Evolutionary conservation across 2,329 filamentous ascomycete genomes (phyloP).

Genomic region (Verticillium longisporum): DNA sequence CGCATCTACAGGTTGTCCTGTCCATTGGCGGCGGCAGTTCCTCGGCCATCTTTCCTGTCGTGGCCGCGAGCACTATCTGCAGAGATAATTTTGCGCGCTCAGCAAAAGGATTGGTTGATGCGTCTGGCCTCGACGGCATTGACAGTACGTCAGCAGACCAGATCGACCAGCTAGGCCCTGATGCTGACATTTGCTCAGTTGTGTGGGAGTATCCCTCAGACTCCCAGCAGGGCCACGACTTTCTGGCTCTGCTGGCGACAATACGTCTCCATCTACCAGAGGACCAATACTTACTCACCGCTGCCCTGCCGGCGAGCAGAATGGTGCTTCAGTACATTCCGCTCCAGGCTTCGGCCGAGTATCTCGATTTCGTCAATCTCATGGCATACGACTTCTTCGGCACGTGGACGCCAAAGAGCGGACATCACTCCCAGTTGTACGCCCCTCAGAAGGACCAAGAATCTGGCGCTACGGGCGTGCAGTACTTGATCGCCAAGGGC

Average conservation of each 20-base stretch:
- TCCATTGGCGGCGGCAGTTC: constrained; percentile 67
- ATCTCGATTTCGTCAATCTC: constrained; percentile 70
- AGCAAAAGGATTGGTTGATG: constrained; percentile 59
- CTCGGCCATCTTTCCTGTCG: constrained; percentile 58
- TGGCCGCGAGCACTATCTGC: constrained; percentile 53
- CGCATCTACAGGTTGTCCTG: constrained; percentile 66
- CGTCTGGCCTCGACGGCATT: constrained; percentile 55
- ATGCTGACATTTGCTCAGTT: constrained; percentile 45
- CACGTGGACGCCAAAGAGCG: constrained; percentile 58
- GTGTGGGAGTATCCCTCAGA: constrained; percentile 74
- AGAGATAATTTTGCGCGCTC: constrained; percentile 66
- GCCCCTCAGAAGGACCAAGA: constrained; percentile 51
- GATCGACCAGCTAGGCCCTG: background rate
- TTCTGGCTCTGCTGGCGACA: constrained; percentile 59
- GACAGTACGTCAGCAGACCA: constrained; percentile 50
- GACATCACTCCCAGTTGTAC: constrained; percentile 72
- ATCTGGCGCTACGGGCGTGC: constrained; percentile 60
- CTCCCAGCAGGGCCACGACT: constrained; percentile 60
- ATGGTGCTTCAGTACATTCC: constrained; percentile 65
- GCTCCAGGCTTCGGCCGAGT: constrained; percentile 51
- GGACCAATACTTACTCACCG: constrained; percentile 62
- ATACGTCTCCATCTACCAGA: constrained; percentile 62
- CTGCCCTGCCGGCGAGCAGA: constrained; percentile 63
- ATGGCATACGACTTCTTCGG: constrained; percentile 78
- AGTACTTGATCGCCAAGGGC: constrained; percentile 57